phyloP scores from a whole-genome alignment of 1,284 basidiomycete genomes.

The Naganishia cerealis region DNA sequence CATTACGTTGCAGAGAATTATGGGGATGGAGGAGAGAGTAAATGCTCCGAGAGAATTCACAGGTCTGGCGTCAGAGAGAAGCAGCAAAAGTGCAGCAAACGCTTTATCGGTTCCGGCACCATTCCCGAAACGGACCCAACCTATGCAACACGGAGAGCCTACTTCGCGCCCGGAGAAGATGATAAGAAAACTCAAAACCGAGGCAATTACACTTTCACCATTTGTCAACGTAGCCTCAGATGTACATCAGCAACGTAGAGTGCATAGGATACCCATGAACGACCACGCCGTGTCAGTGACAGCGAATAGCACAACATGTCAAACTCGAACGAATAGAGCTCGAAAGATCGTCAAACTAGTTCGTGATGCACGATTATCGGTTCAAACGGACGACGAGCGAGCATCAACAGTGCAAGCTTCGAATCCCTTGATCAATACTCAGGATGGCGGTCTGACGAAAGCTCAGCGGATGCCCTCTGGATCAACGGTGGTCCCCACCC shows the following conservation, averaged over 20 bases:
- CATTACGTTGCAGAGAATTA: conserved; percentile 22
- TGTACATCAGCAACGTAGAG: neutral
- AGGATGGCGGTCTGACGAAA: neutral
- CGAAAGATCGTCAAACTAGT: conserved; percentile 27
- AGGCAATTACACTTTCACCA: neutral
- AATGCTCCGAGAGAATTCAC: neutral
- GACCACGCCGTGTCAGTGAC: neutral
- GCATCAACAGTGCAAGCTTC: neutral
- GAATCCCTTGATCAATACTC: neutral
- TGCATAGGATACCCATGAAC: neutral
- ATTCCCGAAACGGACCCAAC: no score
- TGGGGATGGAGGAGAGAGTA: conserved; percentile 1
- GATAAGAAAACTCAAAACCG: neutral
- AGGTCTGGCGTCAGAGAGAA: neutral
- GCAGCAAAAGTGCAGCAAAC: neutral
- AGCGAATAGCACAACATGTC: conserved; percentile 3
- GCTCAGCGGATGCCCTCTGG: neutral
- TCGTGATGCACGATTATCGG: conserved; percentile 14
- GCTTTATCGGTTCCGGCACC: neutral
- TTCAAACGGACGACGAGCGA: neutral
- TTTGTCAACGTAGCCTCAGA: neutral
- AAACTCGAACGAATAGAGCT: conserved; percentile 7
- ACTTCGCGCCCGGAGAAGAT: neutral
- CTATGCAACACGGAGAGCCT: no score
- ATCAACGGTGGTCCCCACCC: neutral